A percentile compares a stretch with the other conserved stretches of the same genome.
phyloP scores from a whole-genome alignment of 768 basidiomycete species.

The Agrocybe praecox region DNA sequence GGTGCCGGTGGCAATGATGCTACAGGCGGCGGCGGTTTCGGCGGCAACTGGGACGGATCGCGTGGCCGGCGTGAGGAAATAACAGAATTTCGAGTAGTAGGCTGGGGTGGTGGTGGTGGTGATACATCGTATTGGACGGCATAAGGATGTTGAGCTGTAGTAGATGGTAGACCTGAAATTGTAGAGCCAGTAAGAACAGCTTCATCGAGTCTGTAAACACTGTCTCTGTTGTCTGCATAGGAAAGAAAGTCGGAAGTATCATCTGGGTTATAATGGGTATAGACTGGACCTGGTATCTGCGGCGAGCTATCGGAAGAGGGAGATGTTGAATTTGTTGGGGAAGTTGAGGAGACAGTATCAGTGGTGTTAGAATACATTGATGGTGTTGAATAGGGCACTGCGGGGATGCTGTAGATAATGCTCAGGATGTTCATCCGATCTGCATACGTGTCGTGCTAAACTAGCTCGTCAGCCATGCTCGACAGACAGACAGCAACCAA shows the following conservation, averaged over 20 bases:
- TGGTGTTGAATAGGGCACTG: slow-evolving; percentile 66
- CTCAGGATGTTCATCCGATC: slow-evolving; percentile 93
- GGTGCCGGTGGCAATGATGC: slow-evolving; percentile 65
- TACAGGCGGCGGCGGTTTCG: slow-evolving; percentile 65
- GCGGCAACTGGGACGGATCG: slow-evolving; percentile 60
- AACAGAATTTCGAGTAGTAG: slow-evolving; percentile 36
- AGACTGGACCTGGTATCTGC: slow-evolving; percentile 34
- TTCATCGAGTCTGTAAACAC: slow-evolving; percentile 45
- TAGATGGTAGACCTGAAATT: slow-evolving; percentile 29
- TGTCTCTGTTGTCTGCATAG: slow-evolving; percentile 30
- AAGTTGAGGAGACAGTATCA: slow-evolving; percentile 52
- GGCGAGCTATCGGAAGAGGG: slow-evolving; percentile 53
- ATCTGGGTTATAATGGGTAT: slow-evolving; percentile 40
- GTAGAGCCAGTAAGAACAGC: slow-evolving; percentile 29
- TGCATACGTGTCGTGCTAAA: slow-evolving; percentile 91
- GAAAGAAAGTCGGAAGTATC: slow-evolving; percentile 25
- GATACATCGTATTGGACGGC: slow-evolving; percentile 44
- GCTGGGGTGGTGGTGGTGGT: slow-evolving; percentile 20
- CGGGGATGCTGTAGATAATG: slow-evolving; percentile 85
- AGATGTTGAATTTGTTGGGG: slow-evolving; percentile 48
- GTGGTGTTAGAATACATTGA: slow-evolving; percentile 44
- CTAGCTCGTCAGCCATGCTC: neutral
- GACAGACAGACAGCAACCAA: neutral
- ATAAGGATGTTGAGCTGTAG: slow-evolving; percentile 50
- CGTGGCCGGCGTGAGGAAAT: slow-evolving; percentile 47